Conservation (phyloP, 2,329 filamentous ascomycete genomes). For the Neofusicoccum kwambonambiense region DNA sequence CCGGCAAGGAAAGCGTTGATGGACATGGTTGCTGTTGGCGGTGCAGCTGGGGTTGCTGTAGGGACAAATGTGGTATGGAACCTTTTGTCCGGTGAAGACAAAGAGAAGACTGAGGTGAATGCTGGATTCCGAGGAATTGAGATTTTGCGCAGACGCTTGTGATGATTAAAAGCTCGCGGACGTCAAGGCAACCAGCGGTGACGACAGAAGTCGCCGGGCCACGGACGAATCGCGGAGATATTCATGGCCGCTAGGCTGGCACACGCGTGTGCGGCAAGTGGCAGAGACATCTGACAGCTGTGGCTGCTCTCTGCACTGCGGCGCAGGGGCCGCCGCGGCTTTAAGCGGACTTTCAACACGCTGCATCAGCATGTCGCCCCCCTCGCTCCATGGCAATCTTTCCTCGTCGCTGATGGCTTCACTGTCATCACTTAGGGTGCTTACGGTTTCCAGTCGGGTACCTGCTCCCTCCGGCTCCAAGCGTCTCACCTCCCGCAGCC, state of each 20-base stretch:
- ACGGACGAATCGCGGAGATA: neutral
- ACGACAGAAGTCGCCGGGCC: neutral
- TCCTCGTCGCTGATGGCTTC: too few species aligned
- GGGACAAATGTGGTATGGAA: neutral
- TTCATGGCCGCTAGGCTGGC: neutral
- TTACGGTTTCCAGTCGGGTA: neutral
- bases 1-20: conserved; percentile 57
- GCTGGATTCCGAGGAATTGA: too few species aligned
- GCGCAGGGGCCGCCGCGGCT: too few species aligned
- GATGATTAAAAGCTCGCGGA: neutral
- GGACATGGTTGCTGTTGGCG: conserved; percentile 6
- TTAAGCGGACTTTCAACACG: too few species aligned
- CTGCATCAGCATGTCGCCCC: too few species aligned
- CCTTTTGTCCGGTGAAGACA: too few species aligned
- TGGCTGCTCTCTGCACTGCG: too few species aligned
- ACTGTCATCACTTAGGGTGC: too few species aligned
- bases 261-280: too few species aligned
- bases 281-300: too few species aligned
- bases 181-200: conserved; percentile 1
- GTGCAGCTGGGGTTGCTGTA: neutral
- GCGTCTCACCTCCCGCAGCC: neutral
- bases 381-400: too few species aligned
- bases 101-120: neutral
- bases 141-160: neutral
- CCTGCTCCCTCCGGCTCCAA: neutral